Evolutionary conservation across 2,329 filamentous ascomycete genomes (phyloP), one percentile per base, ranked within the genome.

Genomic region (Colletotrichum sp.): DNA sequence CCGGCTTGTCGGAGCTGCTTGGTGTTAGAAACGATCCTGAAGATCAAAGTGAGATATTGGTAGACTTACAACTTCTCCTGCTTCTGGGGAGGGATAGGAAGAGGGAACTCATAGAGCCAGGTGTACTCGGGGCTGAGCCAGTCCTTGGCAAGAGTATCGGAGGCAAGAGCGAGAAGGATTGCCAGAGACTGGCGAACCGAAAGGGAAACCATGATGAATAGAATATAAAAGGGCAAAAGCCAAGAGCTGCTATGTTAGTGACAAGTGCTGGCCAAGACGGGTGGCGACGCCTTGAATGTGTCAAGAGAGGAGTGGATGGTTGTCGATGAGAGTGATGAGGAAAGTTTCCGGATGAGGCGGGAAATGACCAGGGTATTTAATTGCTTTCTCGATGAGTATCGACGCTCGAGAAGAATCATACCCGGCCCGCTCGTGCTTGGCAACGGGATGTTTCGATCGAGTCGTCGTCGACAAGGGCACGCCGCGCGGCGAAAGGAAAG

Each of bases 81-180:
- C 77, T 88, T 88, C 5, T 86, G 75, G 1, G 87, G 84, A 6
- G 87, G 84, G 7, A 77, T 77, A 5, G 67, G 75, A 3, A 77
- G 75, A 28, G 75, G 72, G 10, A 68, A 77, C 56, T 75, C 66
- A 36, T 77, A 75, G 16, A 75, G 75, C 72, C 72, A 77, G 21
- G 55, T 75, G 56, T 77, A 77, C 18, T 61, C 71, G 1, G 75
- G 75, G 58, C 72, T 75, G 6, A 71, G 58, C 75, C 72, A 77
- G 24, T 77, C 75, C 43, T 75, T 75, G 67, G 74, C 74, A n/a
- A 77, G 34, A 9, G 70, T 62, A 15, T 74, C 70, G 3, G 76
- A 71, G n/a, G 66, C 70, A 24, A 77, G 66, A 9, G 70, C 24
- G 8, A 77, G 58, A n/a, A 73, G 28, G n/a, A 66, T 65, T 13